Evolutionary conservation across 306 rosid species (phyloP), one percentile per base, ranked within the genome.

Genomic region (Nissolia schottii): DNA sequence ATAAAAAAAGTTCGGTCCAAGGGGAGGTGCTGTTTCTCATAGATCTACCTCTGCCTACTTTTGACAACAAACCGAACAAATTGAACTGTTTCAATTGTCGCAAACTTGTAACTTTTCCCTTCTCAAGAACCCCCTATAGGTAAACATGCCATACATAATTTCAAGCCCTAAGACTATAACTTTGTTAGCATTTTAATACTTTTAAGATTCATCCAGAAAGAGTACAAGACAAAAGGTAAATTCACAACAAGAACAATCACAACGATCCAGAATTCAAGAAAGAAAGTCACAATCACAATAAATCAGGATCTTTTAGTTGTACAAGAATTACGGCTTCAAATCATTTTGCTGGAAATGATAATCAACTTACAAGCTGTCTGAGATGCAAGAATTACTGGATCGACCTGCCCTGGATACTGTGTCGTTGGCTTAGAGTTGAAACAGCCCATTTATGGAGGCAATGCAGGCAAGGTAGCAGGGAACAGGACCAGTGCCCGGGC

Each of bases 321-420:
- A 45, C 67, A 40, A 64, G 59, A 78, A 73, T 38, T 16, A 56
- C 15, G 56, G 32, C 28, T 56, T 64, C 34, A 49, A 29, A 50
- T 57, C 12, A 43, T 34, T 69, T 23, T 15, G 22, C 19, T 22
- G 14, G 31, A 71, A 31, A 34, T 16, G 13, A 7, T 1, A 34
- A 34, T 65, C 19, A 63, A 85, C 96, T 88, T 80, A 94, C 99
- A 94, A 27, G 99, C 97, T 5, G 99, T 94, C 78, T 91, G 88
- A 3, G 97, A 86, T 32, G 99, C 97, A 7, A 94, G 97, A 48
- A 50, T 48, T 19, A 91, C 84, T 28, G 96, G 97, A 70, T 89
- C 92, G 76, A 87, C 93, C 28, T 94, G 85, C 35, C 90, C 93
- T 1, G 96, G 99, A 85, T 59, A 81, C 64, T 83, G 88, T 48